A percentile compares a stretch with the other conserved stretches of the same genome.
phyloP scores from a whole-genome alignment of 257 asterid genomes.

The Salvia splendens region DNA sequence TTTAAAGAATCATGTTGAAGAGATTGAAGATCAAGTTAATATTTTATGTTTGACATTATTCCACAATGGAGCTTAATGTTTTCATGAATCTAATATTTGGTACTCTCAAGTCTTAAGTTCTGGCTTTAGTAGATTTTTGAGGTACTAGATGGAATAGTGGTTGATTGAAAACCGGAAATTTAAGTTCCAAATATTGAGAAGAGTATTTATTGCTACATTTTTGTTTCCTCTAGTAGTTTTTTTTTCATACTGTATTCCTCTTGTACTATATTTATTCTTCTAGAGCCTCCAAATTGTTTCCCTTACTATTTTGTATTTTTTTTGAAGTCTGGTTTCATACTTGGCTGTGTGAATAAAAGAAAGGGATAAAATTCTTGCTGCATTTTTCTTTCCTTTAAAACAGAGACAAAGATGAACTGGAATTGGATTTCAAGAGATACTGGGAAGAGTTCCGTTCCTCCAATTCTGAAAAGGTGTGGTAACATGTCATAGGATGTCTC shows the following conservation, averaged over 20 bases:
- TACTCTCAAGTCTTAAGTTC: constrained; percentile 6
- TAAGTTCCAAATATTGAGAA: neutral
- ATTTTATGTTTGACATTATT: neutral
- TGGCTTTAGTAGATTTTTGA: constrained; percentile 15
- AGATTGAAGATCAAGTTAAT: neutral
- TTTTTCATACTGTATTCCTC: constrained; percentile 18
- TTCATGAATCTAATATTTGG: neutral
- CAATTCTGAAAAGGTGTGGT: constrained; percentile 61
- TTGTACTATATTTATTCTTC: constrained; percentile 1
- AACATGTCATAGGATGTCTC: neutral
- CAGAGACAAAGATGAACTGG: constrained; percentile 82
- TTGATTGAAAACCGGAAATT: neutral
- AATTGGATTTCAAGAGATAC: constrained; percentile 89
- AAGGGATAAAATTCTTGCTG: constrained; percentile 13
- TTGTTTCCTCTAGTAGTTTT: constrained; percentile 15
- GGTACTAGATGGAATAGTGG: neutral
- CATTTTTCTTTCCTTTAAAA: constrained; percentile 26
- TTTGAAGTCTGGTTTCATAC: constrained; percentile 3
- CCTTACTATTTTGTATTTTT: neutral
- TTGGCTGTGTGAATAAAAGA: constrained; percentile 26
- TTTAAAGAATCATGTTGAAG: neutral
- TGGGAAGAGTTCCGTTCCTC: constrained; percentile 98
- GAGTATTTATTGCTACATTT: constrained; percentile 6
- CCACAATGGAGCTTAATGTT: no score
- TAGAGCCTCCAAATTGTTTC: neutral